Evolutionary conservation across 768 basidiomycete genomes (phyloP), one percentile per base, ranked within the genome.

Genomic region (Lyophyllum atratum): DNA sequence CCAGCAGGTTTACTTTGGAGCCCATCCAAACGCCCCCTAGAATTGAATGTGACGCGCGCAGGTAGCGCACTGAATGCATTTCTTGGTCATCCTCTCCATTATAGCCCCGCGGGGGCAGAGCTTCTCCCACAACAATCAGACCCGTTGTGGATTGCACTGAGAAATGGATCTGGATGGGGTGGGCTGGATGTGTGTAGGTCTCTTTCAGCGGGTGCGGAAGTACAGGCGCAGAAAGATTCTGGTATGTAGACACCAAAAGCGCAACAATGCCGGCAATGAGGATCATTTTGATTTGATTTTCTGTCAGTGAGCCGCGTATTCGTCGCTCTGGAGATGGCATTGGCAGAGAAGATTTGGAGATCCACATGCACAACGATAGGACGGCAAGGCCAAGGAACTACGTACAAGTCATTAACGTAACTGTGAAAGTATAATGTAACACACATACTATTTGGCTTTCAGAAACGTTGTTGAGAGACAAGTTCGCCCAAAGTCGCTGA

Each of bases 21-120:
- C 83, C 83, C 25, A 86, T 83, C 96, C 96, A 98, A 46, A 91
- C 85, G 4, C 96, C 86, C 8, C 86, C 86, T 24, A 87, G 70
- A 47, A 87, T 75, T 7, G 86, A 87, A 68, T 87, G 86, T 8
- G 82, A 82, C 22, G 80, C 86, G 21, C 86, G 84, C 49, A 87
- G 71, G 63, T 85, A 87, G 50, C 86, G 80, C 22, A 81, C 69
- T 25, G 83, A 84, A 59, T 84, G 79, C 62, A 83, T 64, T 10
- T 74, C 65, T 44, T 70, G 58, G 4, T 70, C 70, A 19, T 67
- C 59, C 52, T 68, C 68, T 54, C 69, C 67, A 1, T 64, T 63
- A 37, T 65, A 59, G n/a, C 63, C 60, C 5, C 68, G 55, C 3
- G 75, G 79, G 34, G 81, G 76, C 3, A 83, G 65, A 39, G 81